Percentiles rank a stretch among this genome's conserved stretches.
These are phyloP conservation scores for Paracoccidioides brasiliensis DNA, from an alignment of 2,329 filamentous ascomycete species.

Conservation along the genomic window DNA sequence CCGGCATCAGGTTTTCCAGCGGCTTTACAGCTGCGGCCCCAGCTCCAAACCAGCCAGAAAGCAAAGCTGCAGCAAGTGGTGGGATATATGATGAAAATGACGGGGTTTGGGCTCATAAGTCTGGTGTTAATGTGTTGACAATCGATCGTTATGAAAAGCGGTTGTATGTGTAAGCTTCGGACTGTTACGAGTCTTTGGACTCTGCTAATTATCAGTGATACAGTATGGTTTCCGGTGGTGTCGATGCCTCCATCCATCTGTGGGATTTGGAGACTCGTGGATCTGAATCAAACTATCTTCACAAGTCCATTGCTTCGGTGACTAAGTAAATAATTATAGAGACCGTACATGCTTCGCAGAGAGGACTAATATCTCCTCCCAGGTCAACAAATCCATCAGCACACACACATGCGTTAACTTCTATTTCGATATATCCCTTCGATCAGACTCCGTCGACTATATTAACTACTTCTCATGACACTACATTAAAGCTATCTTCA, in stretches of 20 bases:
- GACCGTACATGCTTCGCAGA: conserved; percentile 2
- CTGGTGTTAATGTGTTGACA: conserved; percentile 66
- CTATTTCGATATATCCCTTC: conserved; percentile 36
- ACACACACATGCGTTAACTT: conserved; percentile 35
- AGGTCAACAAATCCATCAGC: conserved; percentile 23
- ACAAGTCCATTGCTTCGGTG: conserved; percentile 38
- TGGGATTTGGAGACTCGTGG: conserved; percentile 66
- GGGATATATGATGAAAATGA: conserved; percentile 14
- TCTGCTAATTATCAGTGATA: conserved; percentile 1
- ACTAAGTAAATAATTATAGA: conserved; percentile 16
- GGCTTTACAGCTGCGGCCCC: conserved; percentile 28
- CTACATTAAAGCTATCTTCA: conserved; percentile 33
- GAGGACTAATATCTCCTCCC: conserved; percentile 2
- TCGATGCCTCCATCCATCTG: conserved; percentile 69
- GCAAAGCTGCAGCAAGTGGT: conserved; percentile 2
- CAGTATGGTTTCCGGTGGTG: conserved; percentile 71
- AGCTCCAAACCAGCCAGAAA: conserved; percentile 12
- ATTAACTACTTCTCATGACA: conserved; percentile 34
- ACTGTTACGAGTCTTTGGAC: neutral
- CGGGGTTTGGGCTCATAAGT: conserved; percentile 48
- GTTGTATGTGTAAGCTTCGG: conserved; percentile 37
- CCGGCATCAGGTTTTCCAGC: conserved; percentile 58
- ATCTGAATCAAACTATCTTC: conserved; percentile 38
- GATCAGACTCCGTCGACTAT: conserved; percentile 35
- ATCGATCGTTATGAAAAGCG: conserved; percentile 72